A percentile compares a stretch with the other conserved stretches of the same genome.
Conservation (phyloP, 768 basidiomycete genomes). For the Boletus speciosus region DNA sequence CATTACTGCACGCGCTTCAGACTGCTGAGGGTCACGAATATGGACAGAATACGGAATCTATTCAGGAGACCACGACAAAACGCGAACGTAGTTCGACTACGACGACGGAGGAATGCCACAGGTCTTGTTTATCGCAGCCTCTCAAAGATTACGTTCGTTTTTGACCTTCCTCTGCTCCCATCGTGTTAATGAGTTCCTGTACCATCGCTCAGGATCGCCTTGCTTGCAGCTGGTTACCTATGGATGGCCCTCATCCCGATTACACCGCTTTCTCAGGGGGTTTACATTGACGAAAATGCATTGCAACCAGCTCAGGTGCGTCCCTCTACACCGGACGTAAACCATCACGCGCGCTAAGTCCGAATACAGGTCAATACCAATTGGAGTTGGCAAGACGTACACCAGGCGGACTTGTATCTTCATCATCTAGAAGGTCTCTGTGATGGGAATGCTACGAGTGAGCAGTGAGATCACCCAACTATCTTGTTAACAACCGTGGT, state of each 20-base stretch:
- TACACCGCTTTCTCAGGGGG: conserved; percentile 56
- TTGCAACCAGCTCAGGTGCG: conserved; percentile 86
- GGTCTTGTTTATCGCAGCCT: conserved; percentile 32
- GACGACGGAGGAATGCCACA: conserved; percentile 40
- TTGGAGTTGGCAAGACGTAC: conserved; percentile 91
- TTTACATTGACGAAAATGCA: conserved; percentile 95
- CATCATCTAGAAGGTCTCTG: conserved; percentile 61
- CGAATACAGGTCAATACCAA: conserved; percentile 75
- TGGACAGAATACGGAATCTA: conserved; percentile 24
- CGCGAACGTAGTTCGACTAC: conserved; percentile 41
- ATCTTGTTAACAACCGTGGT: not conserved
- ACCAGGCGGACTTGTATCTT: conserved; percentile 79
- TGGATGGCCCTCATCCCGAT: conserved; percentile 84
- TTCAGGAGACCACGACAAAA: conserved; percentile 22
- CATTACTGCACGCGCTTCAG: not conserved
- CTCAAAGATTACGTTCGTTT: conserved; percentile 30
- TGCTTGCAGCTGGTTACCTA: conserved; percentile 66
- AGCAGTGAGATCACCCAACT: conserved; percentile 53
- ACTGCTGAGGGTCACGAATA: not conserved
- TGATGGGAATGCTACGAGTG: conserved; percentile 60
- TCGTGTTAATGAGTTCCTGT: not conserved
- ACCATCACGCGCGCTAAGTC: not conserved
- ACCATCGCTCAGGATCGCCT: conserved; percentile 40
- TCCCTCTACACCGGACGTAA: not conserved
- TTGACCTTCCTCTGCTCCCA: not conserved